Evolutionary conservation across 306 rosid species (phyloP), one percentile per base, ranked within the genome.

Genomic region (Ziziphus jujuba): DNA sequence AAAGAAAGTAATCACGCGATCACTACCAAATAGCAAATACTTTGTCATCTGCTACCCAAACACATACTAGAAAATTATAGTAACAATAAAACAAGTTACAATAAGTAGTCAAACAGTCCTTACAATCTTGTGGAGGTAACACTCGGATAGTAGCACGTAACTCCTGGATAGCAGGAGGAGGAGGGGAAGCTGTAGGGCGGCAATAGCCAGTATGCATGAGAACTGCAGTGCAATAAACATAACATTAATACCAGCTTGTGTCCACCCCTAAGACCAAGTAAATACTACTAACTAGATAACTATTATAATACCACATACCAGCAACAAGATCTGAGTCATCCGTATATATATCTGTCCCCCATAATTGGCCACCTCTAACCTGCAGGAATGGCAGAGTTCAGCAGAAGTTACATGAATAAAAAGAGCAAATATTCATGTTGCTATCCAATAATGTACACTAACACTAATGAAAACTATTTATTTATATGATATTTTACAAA

Each of bases 131-230:
- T 22, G 96, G 89, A 71, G 96, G 98, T 33, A 92, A 81, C 73
- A 92, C 89, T 50, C 82, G 82, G 67, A 92, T 87, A 23, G 88
- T 87, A 63, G 90, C 77, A 31, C 84, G 88, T 75, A 92, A 80
- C 85, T 92, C 98, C 73, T 87, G 96, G 65, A 92, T 87, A 7
- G 91, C 98, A 40, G 82, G 28, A 54, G 91, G 96, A 71, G 98
- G 98, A 55, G 85, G 93, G 65, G 98, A 92, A 62, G 96, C 90
- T 44, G 98, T 89, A 44, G 95, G 98, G 19, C 97, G 97, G 77
- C 97, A 92, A 71, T 92, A 92, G 56, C 98, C 98, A 7, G 98
- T 92, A 70, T 92, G 98, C 98, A 90, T 92, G 70, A 92, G 96
- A 81, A 90, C 98, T 92, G 81, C 34, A 72, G 77, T 62, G 73